Conservation (phyloP, 345 rosid genomes). For the Nephelium lappaceum region DNA sequence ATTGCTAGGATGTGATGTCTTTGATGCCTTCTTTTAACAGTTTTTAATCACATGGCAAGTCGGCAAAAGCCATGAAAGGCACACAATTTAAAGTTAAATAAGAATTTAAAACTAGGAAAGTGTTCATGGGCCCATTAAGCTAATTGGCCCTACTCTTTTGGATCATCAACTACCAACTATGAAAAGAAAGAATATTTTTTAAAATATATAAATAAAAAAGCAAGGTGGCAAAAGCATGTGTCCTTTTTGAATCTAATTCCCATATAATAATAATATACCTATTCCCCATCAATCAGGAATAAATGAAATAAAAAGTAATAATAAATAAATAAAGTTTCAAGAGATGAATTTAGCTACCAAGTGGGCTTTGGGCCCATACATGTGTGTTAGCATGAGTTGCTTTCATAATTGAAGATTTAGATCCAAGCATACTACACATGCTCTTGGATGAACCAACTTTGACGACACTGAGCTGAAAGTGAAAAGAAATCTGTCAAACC, state of each 20-base stretch:
- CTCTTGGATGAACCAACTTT: neutral
- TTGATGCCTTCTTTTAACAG: slow-evolving; percentile 5
- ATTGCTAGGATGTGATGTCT: slow-evolving; percentile 8
- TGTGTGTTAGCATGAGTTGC: neutral
- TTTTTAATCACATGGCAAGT: slow-evolving; percentile 31
- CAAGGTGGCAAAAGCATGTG: neutral
- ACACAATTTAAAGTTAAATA: neutral
- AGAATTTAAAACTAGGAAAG: slow-evolving; percentile 8
- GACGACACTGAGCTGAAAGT: neutral
- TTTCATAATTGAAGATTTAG: neutral
- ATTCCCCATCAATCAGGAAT: neutral
- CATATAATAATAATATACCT: neutral
- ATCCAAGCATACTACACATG: neutral
- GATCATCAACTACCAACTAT: slow-evolving; percentile 10
- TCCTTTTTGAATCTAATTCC: neutral
- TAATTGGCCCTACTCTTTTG: neutral
- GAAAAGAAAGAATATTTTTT: neutral
- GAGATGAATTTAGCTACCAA: neutral
- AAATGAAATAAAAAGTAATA: neutral
- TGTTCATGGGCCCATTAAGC: neutral
- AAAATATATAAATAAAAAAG: neutral
- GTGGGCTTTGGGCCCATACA: neutral
- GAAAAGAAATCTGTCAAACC: neutral
- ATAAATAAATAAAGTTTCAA: neutral
- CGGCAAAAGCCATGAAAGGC: neutral